phyloP scores from a whole-genome alignment of 116 monocot genomes.

The Iris pallida region DNA sequence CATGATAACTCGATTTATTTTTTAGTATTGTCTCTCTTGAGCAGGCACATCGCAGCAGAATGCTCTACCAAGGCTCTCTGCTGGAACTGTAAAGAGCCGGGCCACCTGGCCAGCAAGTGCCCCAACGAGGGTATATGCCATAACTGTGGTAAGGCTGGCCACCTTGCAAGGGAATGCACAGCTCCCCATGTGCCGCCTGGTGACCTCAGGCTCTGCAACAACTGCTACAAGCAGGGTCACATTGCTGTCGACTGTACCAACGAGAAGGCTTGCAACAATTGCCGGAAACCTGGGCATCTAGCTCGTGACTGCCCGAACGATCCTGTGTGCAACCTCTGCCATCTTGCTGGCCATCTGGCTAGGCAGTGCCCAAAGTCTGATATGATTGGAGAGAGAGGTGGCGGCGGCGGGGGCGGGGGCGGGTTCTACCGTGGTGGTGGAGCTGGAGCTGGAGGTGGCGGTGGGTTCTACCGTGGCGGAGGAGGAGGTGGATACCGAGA shows the following conservation, averaged over 20 bases:
- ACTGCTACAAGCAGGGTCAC: conserved; percentile 96
- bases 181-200: conserved; percentile 51
- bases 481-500: conserved; percentile 42
- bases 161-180: conserved; percentile 65
- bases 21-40: not conserved
- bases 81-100: conserved; percentile 96
- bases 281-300: conserved; percentile 80
- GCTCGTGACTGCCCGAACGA: conserved; percentile 86
- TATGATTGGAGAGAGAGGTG: conserved; percentile 33
- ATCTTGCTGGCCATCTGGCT: conserved; percentile 70
- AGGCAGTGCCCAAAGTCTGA: conserved; percentile 78
- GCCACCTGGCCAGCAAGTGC: conserved; percentile 80
- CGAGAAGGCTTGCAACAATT: conserved; percentile 97
- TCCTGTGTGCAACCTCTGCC: conserved; percentile 91
- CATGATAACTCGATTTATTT: not conserved
- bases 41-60: conserved; percentile 82
- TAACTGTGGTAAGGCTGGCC: conserved; percentile 82
- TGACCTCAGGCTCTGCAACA: conserved; percentile 82
- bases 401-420: conserved; percentile 5
- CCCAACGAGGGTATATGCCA: conserved; percentile 95
- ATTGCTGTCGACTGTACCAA: conserved; percentile 74
- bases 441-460: no score
- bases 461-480: conserved; percentile 12
- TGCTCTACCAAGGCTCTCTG: conserved; percentile 69
- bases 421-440: conserved; percentile 17